Evolutionary conservation across 257 asterid species (phyloP).

Genomic region (Nicotiana sylvestris): DNA sequence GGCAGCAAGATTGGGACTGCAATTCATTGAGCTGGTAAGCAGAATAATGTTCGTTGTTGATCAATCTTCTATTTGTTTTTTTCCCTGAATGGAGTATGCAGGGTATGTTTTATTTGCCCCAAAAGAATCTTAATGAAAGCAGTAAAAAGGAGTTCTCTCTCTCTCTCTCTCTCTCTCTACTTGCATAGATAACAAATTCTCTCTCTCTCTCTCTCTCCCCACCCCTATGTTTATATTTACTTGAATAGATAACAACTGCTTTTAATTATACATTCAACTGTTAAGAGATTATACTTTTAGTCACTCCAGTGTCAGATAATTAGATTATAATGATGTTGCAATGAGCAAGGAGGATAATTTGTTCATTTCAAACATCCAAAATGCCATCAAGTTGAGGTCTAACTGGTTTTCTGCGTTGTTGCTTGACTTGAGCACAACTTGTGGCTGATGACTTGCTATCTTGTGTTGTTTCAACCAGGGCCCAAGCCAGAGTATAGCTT

Average conservation of each 20-base stretch:
- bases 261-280: neutral
- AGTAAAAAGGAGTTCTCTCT: neutral
- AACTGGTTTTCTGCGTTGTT: no score
- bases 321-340: neutral
- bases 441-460: neutral
- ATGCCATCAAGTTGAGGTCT: no score
- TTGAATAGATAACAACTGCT: neutral
- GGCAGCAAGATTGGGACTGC: slow-evolving; percentile 93
- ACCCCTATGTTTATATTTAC: neutral
- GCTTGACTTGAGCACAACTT: no score
- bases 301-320: neutral
- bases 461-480: neutral
- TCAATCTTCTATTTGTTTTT: neutral
- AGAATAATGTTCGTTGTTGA: neutral
- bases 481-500: no score
- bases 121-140: neutral
- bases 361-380: no score
- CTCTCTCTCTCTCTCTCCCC: no score
- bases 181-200: neutral
- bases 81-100: neutral
- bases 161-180: neutral
- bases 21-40: slow-evolving; percentile 90
- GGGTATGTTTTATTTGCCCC: neutral
- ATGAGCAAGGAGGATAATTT: neutral
- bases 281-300: neutral